Percentiles rank a stretch among this genome's conserved stretches.
Conservation (phyloP, 805 yeast species). For the Cephaloascus albidus region DNA sequence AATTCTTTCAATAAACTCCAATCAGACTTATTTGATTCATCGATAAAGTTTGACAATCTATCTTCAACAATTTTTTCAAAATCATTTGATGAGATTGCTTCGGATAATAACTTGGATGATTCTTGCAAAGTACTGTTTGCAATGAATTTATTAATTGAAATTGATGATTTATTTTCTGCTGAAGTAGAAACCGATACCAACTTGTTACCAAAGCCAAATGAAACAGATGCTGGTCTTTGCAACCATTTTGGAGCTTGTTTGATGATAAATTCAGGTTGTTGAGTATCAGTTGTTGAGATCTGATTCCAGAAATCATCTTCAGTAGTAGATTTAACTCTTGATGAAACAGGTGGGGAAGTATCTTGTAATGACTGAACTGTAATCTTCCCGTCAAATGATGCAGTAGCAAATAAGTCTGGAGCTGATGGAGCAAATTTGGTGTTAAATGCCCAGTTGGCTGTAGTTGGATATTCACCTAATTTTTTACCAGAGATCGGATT, state of each 20-base stretch:
- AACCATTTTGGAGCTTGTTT: conserved; percentile 90
- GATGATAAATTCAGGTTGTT: conserved; percentile 61
- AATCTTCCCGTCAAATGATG: conserved; percentile 81
- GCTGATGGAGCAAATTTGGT: conserved; percentile 78
- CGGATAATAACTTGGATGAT: conserved; percentile 31
- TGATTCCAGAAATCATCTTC: conserved; percentile 86
- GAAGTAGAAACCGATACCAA: conserved; percentile 40
- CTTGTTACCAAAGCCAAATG: conserved; percentile 94
- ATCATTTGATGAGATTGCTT: conserved; percentile 49
- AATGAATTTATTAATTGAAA: conserved; percentile 32
- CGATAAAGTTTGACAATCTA: conserved; percentile 32
- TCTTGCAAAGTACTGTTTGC: conserved; percentile 23
- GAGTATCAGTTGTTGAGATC: conserved; percentile 57
- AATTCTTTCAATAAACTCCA: conserved; percentile 56
- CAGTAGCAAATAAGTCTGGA: conserved; percentile 85
- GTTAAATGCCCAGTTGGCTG: conserved; percentile 91
- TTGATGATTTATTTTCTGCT: conserved; percentile 29
- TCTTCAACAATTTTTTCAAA: conserved; percentile 45
- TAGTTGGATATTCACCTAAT: conserved; percentile 82
- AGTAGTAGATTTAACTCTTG: conserved; percentile 29
- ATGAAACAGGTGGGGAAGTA: conserved; percentile 49
- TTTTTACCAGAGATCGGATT: conserved; percentile 68
- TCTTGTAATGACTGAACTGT: conserved; percentile 83
- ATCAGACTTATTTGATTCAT: conserved; percentile 40
- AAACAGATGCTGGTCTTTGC: conserved; percentile 59